A percentile compares a stretch with the other conserved stretches of the same genome.
Conservation (phyloP, 257 asterid species). For the Penstemon newberryi region DNA sequence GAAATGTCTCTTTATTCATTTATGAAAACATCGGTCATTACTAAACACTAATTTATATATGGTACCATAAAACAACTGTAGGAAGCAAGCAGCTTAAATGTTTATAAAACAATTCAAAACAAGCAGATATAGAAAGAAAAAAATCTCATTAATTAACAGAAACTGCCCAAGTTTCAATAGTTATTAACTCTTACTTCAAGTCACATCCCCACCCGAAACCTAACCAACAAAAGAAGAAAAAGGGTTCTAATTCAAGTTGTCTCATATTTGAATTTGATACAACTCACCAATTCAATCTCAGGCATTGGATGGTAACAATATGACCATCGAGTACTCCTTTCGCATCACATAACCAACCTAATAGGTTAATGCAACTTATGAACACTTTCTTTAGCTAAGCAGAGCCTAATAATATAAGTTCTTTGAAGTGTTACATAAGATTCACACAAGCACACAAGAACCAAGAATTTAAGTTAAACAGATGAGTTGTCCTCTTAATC, state of each 20-base stretch:
- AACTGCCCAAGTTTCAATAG: conserved; percentile 1
- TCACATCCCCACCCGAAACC: not conserved
- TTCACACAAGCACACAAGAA: conserved; percentile 3
- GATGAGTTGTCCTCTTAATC: not conserved
- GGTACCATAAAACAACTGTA: not conserved
- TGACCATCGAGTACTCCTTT: conserved; percentile 9
- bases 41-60: not conserved
- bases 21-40: not conserved
- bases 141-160: not conserved
- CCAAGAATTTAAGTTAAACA: not conserved
- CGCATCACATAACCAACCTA: conserved; percentile 2
- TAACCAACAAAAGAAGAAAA: conserved; percentile 15
- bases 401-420: not conserved
- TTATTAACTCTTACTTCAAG: not conserved
- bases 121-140: not conserved
- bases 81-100: not conserved
- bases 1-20: not conserved
- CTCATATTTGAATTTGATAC: not conserved
- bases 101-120: not conserved
- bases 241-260: conserved; percentile 2
- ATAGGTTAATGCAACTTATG: not conserved
- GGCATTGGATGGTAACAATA: conserved; percentile 1
- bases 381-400: conserved; percentile 5
- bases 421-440: not conserved
- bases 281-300: not conserved